A percentile compares a stretch with the other conserved stretches of the same genome.
phyloP scores from a whole-genome alignment of 768 basidiomycete genomes.

The Pulveroboletus sp. region DNA sequence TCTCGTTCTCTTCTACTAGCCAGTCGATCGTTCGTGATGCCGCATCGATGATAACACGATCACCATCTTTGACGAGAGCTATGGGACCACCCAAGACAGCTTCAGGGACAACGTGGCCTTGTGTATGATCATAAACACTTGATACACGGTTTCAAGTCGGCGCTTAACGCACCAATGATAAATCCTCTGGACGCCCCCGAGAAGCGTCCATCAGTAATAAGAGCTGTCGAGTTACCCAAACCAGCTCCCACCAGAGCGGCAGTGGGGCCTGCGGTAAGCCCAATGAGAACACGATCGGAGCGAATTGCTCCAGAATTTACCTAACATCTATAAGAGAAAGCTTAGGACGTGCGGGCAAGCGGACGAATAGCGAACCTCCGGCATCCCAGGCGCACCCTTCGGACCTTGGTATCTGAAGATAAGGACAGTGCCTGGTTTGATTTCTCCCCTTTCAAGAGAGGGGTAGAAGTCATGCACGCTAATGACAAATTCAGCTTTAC shows the following conservation, averaged over 20 bases:
- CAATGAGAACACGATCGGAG: not conserved
- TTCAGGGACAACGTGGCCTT: conserved; percentile 59
- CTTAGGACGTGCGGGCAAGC: conserved; percentile 1
- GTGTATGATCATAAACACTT: conserved; percentile 34
- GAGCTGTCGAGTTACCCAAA: conserved; percentile 67
- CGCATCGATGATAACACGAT: conserved; percentile 71
- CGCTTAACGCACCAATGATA: conserved; percentile 44
- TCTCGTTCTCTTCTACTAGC: conserved; percentile 66
- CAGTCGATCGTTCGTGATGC: conserved; percentile 63
- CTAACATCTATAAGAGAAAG: conserved; percentile 39
- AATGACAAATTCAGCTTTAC: conserved; percentile 5
- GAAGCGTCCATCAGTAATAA: conserved; percentile 89
- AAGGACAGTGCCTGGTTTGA: conserved; percentile 70
- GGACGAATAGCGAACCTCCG: conserved; percentile 47
- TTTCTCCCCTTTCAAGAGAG: conserved; percentile 67
- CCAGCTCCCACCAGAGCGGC: conserved; percentile 84
- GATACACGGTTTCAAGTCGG: conserved; percentile 15
- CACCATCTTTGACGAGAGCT: conserved; percentile 81
- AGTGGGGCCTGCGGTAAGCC: conserved; percentile 54
- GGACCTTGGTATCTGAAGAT: conserved; percentile 89
- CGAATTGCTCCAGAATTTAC: conserved; percentile 20
- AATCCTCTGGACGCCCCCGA: conserved; percentile 75
- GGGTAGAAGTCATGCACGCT: conserved; percentile 71
- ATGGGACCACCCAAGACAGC: conserved; percentile 83
- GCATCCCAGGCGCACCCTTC: conserved; percentile 91